These are phyloP conservation scores for Wickerhamiella infanticola DNA, from an alignment of 1,139 yeast species.

Conservation along the genomic window DNA sequence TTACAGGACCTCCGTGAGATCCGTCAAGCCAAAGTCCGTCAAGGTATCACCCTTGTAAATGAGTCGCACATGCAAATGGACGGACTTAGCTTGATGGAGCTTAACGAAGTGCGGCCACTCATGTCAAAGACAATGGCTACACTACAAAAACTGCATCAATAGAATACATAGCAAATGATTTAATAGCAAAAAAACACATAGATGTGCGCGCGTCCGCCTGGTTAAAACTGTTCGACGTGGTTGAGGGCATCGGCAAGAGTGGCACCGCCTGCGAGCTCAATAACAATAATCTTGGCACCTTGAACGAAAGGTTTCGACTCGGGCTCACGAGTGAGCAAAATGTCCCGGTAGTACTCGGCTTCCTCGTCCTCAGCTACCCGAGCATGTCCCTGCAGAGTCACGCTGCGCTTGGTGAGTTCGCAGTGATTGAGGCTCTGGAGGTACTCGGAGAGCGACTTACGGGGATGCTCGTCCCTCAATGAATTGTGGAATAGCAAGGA, in stretches of 20 bases:
- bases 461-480: constrained; percentile 44
- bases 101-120: constrained; percentile 78
- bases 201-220: background rate
- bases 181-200: background rate
- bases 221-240: constrained; percentile 28
- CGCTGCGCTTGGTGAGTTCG: constrained; percentile 44
- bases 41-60: constrained; percentile 63
- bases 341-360: constrained; percentile 38
- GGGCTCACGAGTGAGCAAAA: constrained; percentile 37
- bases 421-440: constrained; percentile 59
- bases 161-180: background rate
- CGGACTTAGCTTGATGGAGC: constrained; percentile 67
- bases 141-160: constrained; percentile 22
- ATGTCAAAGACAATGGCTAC: constrained; percentile 67
- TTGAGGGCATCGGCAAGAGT: constrained; percentile 73
- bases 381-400: constrained; percentile 63
- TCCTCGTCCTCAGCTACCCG: constrained; percentile 33
- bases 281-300: constrained; percentile 48
- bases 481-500: constrained; percentile 65
- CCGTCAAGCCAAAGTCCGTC: constrained; percentile 62
- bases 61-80: constrained; percentile 74
- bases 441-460: constrained; percentile 37
- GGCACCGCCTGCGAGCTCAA: constrained; percentile 41
- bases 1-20: constrained; percentile 78
- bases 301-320: constrained; percentile 60